phyloP scores from a whole-genome alignment of 2,329 filamentous ascomycete genomes.

The Paraconiothyrium brasiliense region DNA sequence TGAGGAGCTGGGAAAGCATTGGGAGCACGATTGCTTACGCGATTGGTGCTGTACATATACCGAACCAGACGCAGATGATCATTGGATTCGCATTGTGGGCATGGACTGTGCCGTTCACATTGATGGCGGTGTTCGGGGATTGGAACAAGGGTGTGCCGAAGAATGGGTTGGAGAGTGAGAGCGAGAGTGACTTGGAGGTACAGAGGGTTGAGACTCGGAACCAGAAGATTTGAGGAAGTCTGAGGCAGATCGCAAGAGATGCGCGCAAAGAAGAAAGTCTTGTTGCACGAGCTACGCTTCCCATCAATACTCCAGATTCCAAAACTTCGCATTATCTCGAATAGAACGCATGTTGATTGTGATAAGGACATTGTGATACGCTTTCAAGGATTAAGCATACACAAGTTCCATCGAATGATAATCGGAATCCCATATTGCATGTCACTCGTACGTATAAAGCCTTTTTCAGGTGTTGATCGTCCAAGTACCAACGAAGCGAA shows the following conservation, averaged over 20 bases:
- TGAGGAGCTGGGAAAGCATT: constrained; percentile 19
- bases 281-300: too few relatives aligned
- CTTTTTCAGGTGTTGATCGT: neutral
- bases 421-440: neutral
- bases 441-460: neutral
- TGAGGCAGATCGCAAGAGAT: too few relatives aligned
- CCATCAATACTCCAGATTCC: too few relatives aligned
- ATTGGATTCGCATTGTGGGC: constrained; percentile 17
- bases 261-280: too few relatives aligned
- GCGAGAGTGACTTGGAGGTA: constrained; percentile 18
- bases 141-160: constrained; percentile 19
- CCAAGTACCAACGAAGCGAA: neutral
- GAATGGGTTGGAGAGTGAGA: constrained; percentile 5
- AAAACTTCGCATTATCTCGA: too few relatives aligned
- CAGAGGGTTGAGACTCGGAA: constrained; percentile 12
- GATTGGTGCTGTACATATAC: constrained; percentile 17
- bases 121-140: constrained; percentile 18
- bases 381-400: too few relatives aligned
- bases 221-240: neutral
- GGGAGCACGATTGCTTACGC: constrained; percentile 20
- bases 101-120: constrained; percentile 15
- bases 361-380: too few relatives aligned
- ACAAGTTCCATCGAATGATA: too few relatives aligned
- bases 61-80: constrained; percentile 20
- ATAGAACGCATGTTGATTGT: too few relatives aligned